Evolutionary conservation across 768 basidiomycete species (phyloP), one percentile per base, ranked within the genome.

Genomic region (Lentinula boryana): DNA sequence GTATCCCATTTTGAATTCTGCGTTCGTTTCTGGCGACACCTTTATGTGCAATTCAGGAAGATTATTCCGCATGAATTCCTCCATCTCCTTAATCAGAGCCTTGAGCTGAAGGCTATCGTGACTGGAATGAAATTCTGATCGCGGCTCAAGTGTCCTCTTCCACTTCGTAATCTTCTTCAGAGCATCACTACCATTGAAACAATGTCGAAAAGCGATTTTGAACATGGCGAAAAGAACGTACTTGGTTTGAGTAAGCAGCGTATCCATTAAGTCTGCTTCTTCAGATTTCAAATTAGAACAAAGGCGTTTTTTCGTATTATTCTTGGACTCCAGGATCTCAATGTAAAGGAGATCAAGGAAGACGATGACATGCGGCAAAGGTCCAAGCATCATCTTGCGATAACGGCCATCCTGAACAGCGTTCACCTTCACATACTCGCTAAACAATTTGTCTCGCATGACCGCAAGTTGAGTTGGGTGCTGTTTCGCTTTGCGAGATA

Each of bases 391-490:
- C 58, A 63, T 63, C 23, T 54, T 48, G 40, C 62, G 51, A 33
- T 63, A 63, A 15, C 9, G 35, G 8, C 44, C 58, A 40, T 33
- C 16, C 15, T 21, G 49, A 4, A 60, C 21, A 10, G 16, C 21
- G 15, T 51, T 59, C n/a, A 32, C 10, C 48, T 49, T 43, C 43
- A 52, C 2, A 33, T 33, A 63, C 21, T 50, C 32, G 7, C 7
- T 35, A 35, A 35, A 63, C 18, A 33, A 38, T 48, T 60, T 58
- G 10, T 63, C 41, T 21, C 51, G 60, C 10, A 63, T 60, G 27
- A 60, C 52, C 10, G 60, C 62, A 52, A 64, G 54, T 35, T 62
- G 62, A 50, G 53, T 41, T 43, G 27, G 27, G 27, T 58, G 63
- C 5, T 62, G 63, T 56, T 63, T 52, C 10, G 31, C 52, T 9